Evolutionary conservation across 257 asterid genomes (phyloP), one percentile per base, ranked within the genome.

Genomic region (Plantago elongata): DNA sequence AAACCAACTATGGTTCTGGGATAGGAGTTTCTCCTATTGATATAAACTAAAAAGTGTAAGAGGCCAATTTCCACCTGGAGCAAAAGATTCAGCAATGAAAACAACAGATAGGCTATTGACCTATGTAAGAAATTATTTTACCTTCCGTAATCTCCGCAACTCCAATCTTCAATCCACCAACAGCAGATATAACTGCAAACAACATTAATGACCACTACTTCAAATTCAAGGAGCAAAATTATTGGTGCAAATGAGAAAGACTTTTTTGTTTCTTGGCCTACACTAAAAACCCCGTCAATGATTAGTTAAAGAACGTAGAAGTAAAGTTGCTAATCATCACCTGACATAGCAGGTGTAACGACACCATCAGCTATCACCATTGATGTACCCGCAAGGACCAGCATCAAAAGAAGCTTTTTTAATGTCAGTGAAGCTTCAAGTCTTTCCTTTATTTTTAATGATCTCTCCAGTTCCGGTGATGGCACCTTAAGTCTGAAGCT

Each of bases 281-380:
- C 72, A 64, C 11, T 54, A 45, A 65, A 13, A 69, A 61, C 68
- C 54, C 45, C 59, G 65, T 56, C 47, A 57, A 51, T 57, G 64
- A 65, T 49, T 68, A 73, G 50, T 51, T 4, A 29, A 13, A 37
- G 65, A 57, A 60, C 51, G 47, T 50, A 58, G 50, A 51, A 57
- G 14, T 42, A 66, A 54, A 62, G 40, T 42, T 13, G 57, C 68
- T 54, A 74, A 64, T 52, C 65, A 61, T 68, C 67, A 93, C 97
- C 99, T 78, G 99, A 93, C 99, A 90, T 90, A 61, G 95, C 96
- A 66, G 99, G 99, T 11, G 99, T 93, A 48, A 93, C 99, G 58
- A 93, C 95, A 64, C 96, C 97, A 69, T 84, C 96, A 83, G 96
- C 97, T 57, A 93, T 89, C 80, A 93, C 99, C 99, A 93, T 93